phyloP scores from a whole-genome alignment of 495 filamentous ascomycete genomes.

The Penicillium tannophilum region DNA sequence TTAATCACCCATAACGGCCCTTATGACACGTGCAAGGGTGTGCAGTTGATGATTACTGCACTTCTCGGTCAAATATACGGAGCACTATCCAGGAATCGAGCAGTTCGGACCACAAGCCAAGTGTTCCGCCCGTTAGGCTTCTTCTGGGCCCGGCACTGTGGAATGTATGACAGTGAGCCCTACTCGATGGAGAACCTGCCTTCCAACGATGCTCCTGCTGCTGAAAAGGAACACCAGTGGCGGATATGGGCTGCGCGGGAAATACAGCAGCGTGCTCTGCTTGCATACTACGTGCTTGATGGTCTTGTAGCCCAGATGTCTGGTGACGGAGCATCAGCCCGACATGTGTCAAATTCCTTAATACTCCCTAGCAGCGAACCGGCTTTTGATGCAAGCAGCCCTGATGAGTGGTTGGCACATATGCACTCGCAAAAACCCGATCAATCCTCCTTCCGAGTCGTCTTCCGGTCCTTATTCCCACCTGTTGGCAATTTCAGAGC shows the following conservation, averaged over 20 bases:
- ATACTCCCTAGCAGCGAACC: constrained; percentile 44
- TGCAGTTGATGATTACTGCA: constrained; percentile 51
- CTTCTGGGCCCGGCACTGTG: constrained; percentile 53
- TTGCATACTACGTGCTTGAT: constrained; percentile 52
- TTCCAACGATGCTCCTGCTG: constrained; percentile 29
- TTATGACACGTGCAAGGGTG: constrained; percentile 49
- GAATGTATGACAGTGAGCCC: constrained; percentile 43
- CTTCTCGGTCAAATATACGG: constrained; percentile 51
- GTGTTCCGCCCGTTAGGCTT: constrained; percentile 51
- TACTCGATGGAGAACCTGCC: constrained; percentile 43
- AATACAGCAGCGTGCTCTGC: constrained; percentile 48
- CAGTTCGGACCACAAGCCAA: constrained; percentile 49
- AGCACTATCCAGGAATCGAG: constrained; percentile 47
- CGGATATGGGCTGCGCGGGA: constrained; percentile 48
- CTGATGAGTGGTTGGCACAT: constrained; percentile 46
- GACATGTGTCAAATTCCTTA: constrained; percentile 47
- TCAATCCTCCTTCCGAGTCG: constrained; percentile 41
- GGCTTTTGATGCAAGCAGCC: constrained; percentile 44
- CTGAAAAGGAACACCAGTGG: constrained; percentile 48
- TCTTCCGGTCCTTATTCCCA: constrained; percentile 47
- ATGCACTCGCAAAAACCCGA: constrained; percentile 37
- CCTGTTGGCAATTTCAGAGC: constrained; percentile 35
- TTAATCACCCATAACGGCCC: constrained; percentile 49
- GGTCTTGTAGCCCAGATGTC: constrained; percentile 52
- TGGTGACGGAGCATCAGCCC: constrained; percentile 44